Conservation (phyloP, 2,329 filamentous ascomycete species). For the Penicillium glabrum region DNA sequence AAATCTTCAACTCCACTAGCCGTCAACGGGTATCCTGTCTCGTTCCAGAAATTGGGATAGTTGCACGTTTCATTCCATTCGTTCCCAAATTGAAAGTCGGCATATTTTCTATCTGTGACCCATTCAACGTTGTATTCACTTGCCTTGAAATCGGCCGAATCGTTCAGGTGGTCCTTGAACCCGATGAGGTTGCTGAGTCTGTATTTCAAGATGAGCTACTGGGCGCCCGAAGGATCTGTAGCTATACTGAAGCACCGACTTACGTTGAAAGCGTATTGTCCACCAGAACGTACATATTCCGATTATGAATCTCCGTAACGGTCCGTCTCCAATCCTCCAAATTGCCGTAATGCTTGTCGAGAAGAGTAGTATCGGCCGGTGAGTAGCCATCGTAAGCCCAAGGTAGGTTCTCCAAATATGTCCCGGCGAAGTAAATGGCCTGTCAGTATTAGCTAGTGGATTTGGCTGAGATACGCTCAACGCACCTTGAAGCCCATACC, state of each 20-base stretch:
- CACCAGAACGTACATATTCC: conserved; percentile 65
- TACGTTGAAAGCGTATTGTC: conserved; percentile 66
- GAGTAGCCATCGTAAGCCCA: conserved; percentile 64
- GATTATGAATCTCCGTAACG: conserved; percentile 60
- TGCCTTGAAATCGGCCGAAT: conserved; percentile 55
- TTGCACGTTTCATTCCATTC: conserved; percentile 54
- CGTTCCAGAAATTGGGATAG: conserved; percentile 63
- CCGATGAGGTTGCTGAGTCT: conserved; percentile 61
- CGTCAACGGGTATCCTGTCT: conserved; percentile 54
- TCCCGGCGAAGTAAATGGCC: conserved; percentile 63
- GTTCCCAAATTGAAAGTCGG: conserved; percentile 59
- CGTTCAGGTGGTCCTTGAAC: conserved; percentile 61
- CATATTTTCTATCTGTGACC: conserved; percentile 56
- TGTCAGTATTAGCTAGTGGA: conserved; percentile 25
- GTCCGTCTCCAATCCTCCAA: conserved; percentile 58
- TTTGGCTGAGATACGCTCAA: background rate
- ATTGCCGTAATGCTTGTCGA: conserved; percentile 63
- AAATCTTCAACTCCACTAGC: conserved; percentile 49
- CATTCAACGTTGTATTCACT: conserved; percentile 60
- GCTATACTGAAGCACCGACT: conserved; percentile 21
- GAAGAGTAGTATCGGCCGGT: conserved; percentile 61
- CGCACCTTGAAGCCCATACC: conserved; percentile 62
- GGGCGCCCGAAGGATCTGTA: too few species aligned
- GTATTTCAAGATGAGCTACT: background rate
- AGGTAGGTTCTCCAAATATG: conserved; percentile 62